Evolutionary conservation across 306 rosid species (phyloP), one percentile per base, ranked within the genome.

Genomic region (Cotoneaster glaucophyllus): DNA sequence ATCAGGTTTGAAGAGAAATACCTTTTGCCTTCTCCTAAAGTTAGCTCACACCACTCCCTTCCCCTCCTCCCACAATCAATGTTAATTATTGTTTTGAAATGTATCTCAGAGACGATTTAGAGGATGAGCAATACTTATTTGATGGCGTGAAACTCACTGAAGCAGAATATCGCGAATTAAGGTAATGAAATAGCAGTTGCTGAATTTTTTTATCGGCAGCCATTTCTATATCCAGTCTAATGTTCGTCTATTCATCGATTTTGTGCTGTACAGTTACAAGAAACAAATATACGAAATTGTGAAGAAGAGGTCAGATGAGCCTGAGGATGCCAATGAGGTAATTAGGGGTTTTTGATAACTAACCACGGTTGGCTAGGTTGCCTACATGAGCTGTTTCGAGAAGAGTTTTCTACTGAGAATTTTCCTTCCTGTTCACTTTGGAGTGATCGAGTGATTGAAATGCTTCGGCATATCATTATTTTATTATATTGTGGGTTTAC

Each of bases 71-170:
- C 65, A 71, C 25, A 29, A 31, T 39, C 26, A 39, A 4, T 8
- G 7, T 25, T 25, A 5, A 8, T 73, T 73, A 34, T 32, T 70
- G 25, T 29, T 59, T 39, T 79, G 79, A 53, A 62, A 61, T 75
- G 52, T 63, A 62, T 74, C 43, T 45, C 93, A 91, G 97, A 76
- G 99, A 90, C 73, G 97, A 92, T 61, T 87, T 95, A 83, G 93
- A 87, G 84, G 99, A 95, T 64, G 99, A 95, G 54, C 96, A 92
- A 67, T 95, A 95, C 86, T 83, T 92, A 29, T 95, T 92, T 85
- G 92, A 83, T 18, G 89, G 88, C 3, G 93, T 88, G 81, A 78
- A 87, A 89, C 87, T 95, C 76, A 78, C 97, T 10, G 97, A 92
- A 77, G 81, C 74, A 28, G 97, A 95, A 88, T 13, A 72, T 31